Base-by-base conservation (phyloP, 2,329 filamentous ascomycete genomes). In the Leptosphaerulina australis region DNA sequence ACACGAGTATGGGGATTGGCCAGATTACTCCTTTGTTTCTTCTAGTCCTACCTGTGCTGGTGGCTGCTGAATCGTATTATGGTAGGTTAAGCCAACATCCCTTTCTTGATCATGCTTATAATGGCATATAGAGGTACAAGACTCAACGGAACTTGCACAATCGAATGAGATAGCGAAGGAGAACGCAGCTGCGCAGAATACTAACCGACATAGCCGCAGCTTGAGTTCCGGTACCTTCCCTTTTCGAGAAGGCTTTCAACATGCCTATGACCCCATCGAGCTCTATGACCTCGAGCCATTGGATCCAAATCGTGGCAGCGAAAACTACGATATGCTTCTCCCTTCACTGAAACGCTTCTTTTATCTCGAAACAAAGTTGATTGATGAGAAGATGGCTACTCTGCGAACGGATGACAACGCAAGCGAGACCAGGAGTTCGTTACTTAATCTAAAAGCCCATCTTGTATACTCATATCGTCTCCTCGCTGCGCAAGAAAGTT, bases 21-120 rank as follows among this genome's bases (percentile, higher is more conserved):
- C 55, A 62, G 33, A 59, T 62, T 3, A 56, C 43, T 7, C 39
- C 59, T 5, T 6, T 62, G 6, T 33, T 55, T 11, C 38, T 55
- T 3, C 36, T 59, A n/a, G 28, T 46, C 5, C 39, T 62, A 8
- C 57, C 53, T n/a, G 45, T 52, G 10, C 38, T 53, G 5, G 55
- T 54, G 6, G 59, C 55, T 24, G 44, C 44, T 9, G 35, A 47
- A 8, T 33, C 35, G 1, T 47, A 47, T 15, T 47, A 39, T 22
- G 44, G 44, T 39, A 22, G 21, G 22, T 11, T 3, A 8, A 2
- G 3, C 9, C 9, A 9, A 15, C 30, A 17, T 20, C 15, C 12
- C 15, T 14, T 5, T 14, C 3, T 1, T 30, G 15, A 14, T n/a
- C n/a, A 11, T n/a, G 17, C 11, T 14, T n/a, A n/a, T 12, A 21